Percentiles rank a stretch among this genome's conserved stretches.
Conservation (phyloP, 1,284 basidiomycete genomes). For the Ceratobasidium theobromae region DNA sequence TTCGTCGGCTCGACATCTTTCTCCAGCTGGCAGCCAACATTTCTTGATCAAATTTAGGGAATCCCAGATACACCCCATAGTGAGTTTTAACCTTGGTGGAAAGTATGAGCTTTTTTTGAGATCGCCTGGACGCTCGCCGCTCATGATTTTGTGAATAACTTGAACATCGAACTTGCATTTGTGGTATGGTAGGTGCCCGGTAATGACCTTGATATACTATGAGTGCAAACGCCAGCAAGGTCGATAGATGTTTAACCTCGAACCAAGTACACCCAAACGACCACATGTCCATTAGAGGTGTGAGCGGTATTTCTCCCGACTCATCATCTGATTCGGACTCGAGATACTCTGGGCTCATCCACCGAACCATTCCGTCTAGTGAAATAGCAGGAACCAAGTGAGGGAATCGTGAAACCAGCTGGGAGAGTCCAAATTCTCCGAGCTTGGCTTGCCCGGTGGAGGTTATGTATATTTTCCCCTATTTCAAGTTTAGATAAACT, state of each 20-base stretch:
- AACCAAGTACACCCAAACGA: conserved; percentile 4
- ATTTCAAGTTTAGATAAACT: not conserved
- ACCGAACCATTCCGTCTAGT: not conserved
- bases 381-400: not conserved
- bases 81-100: not conserved
- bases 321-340: not conserved
- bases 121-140: not conserved
- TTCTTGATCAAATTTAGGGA: not conserved
- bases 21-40: not conserved
- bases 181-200: not conserved
- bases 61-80: not conserved
- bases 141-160: not conserved
- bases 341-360: conserved; percentile 5
- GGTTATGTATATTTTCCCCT: conserved; percentile 2
- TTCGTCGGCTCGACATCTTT: not conserved
- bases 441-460: not conserved
- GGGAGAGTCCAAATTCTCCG: conserved; percentile 1
- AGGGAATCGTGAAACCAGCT: not conserved
- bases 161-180: not conserved
- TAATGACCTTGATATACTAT: not conserved
- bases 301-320: not conserved
- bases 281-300: not conserved
- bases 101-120: not conserved
- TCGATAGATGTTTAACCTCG: not conserved
- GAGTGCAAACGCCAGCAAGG: not conserved